These are phyloP conservation scores for Andrographis paniculata DNA, from an alignment of 305 asterid species.

Conservation along the genomic window DNA sequence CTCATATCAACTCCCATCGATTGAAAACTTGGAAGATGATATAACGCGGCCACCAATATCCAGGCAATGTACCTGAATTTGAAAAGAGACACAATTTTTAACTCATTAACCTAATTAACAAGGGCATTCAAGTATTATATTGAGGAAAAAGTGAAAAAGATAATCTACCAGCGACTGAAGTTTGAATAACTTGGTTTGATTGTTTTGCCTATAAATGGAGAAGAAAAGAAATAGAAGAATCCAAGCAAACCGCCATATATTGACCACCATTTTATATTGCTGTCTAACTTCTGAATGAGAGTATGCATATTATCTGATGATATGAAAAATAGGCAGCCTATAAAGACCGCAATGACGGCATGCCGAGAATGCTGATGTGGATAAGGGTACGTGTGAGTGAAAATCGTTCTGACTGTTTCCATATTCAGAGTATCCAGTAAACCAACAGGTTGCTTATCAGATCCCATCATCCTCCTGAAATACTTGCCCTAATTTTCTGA, in stretches of 20 bases:
- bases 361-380: conserved; percentile 98
- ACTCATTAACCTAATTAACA: conserved; percentile 1
- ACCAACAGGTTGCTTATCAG: conserved; percentile 54
- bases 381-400: conserved; percentile 86
- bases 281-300: conserved; percentile 92
- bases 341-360: conserved; percentile 86
- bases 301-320: conserved; percentile 97
- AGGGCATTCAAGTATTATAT: neutral
- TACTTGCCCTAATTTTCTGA: conserved; percentile 18
- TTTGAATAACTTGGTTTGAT: conserved; percentile 95
- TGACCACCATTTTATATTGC: conserved; percentile 99
- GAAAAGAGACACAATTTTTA: conserved; percentile 12
- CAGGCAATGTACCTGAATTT: conserved; percentile 81
- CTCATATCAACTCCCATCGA: conserved; percentile 99
- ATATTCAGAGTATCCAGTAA: conserved; percentile 71
- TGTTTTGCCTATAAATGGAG: conserved; percentile 94
- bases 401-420: conserved; percentile 90
- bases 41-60: conserved; percentile 89
- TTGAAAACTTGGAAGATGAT: conserved; percentile 98
- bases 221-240: conserved; percentile 96
- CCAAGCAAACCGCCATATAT: conserved; percentile 97
- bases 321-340: conserved; percentile 92
- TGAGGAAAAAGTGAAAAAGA: conserved; percentile 10
- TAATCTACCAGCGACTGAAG: conserved; percentile 85
- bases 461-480: conserved; percentile 40